Evolutionary conservation across 140 eudicot genomes (phyloP).

Genomic region (Erigeron philadelphicus): DNA sequence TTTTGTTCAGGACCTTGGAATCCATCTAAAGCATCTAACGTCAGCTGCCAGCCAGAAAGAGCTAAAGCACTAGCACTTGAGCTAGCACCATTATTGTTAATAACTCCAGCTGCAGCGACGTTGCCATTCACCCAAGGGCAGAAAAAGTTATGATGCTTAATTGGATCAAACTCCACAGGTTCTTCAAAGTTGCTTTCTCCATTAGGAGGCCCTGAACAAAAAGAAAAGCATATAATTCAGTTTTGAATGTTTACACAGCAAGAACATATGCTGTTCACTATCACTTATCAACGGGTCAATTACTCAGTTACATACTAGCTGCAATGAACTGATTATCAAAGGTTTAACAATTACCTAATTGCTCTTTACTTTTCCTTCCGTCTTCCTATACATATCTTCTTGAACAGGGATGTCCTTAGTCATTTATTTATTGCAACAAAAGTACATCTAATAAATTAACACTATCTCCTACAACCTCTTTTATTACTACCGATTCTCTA

Average conservation of each 20-base stretch:
- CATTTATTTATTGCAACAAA: too few species aligned
- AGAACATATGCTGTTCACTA: too few species aligned
- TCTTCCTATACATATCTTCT: too few species aligned
- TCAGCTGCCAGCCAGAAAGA: slow-evolving; percentile 96
- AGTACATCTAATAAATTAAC: too few species aligned
- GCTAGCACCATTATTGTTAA: slow-evolving; percentile 45
- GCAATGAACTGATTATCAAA: too few species aligned
- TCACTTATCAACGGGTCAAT: background rate
- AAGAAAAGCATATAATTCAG: slow-evolving; percentile 19
- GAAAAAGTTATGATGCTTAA: slow-evolving; percentile 78
- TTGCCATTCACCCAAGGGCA: slow-evolving; percentile 99
- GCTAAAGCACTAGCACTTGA: slow-evolving; percentile 63
- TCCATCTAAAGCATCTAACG: slow-evolving; percentile 85
- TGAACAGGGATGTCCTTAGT: too few species aligned
- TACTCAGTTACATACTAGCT: too few species aligned
- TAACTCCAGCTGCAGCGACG: slow-evolving; percentile 96
- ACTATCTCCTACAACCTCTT: too few species aligned
- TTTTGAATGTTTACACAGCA: background rate
- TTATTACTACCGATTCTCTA: too few species aligned
- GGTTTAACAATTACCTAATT: too few species aligned
- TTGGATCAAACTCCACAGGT: slow-evolving; percentile 80
- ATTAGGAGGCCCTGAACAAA: slow-evolving; percentile 57
- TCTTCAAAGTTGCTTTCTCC: slow-evolving; percentile 90
- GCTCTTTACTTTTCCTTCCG: too few species aligned
- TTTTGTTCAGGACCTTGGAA: slow-evolving; percentile 75